Conservation (phyloP, 2,329 filamentous ascomycete species). For the Aspergillus sp. region DNA sequence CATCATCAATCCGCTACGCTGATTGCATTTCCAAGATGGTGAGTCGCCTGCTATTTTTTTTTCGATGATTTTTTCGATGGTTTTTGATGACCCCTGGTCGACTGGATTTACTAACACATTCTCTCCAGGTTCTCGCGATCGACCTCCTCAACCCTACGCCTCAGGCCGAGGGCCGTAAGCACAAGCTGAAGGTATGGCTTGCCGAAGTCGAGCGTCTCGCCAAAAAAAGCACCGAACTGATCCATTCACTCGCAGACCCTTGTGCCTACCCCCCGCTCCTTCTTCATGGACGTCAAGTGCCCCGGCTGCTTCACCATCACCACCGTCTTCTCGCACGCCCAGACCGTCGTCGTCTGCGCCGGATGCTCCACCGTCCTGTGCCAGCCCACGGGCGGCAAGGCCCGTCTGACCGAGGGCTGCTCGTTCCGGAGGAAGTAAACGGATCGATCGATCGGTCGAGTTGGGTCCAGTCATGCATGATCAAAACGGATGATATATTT, state of each 20-base stretch:
- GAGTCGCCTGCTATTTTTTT: constrained; percentile 13
- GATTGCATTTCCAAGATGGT: constrained; percentile 39
- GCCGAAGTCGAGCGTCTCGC: constrained; percentile 3
- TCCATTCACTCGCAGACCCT: constrained; percentile 57
- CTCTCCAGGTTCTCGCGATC: constrained; percentile 90
- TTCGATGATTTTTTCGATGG: constrained; percentile 4
- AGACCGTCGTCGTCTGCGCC: constrained; percentile 99
- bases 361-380: constrained; percentile 99
- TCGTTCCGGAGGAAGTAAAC: constrained; percentile 99
- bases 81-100: constrained; percentile 6
- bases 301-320: constrained; percentile 99
- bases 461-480: too few relatives aligned
- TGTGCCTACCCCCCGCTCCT: constrained; percentile 91
- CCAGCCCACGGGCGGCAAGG: constrained; percentile 99
- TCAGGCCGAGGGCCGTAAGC: constrained; percentile 97
- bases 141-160: constrained; percentile 99
- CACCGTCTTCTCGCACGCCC: constrained; percentile 99
- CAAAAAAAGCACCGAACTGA: background rate
- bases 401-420: constrained; percentile 97
- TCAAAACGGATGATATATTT: too few relatives aligned
- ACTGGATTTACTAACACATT: constrained; percentile 13
- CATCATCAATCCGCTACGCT: constrained; percentile 29
- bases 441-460: too few relatives aligned
- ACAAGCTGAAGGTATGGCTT: constrained; percentile 95
- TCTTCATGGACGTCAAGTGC: constrained; percentile 99